A percentile compares a stretch with the other conserved stretches of the same genome.
Evolutionary conservation across 2,329 filamentous ascomycete species (phyloP).

Genomic region (Talaromyces islandicus): DNA sequence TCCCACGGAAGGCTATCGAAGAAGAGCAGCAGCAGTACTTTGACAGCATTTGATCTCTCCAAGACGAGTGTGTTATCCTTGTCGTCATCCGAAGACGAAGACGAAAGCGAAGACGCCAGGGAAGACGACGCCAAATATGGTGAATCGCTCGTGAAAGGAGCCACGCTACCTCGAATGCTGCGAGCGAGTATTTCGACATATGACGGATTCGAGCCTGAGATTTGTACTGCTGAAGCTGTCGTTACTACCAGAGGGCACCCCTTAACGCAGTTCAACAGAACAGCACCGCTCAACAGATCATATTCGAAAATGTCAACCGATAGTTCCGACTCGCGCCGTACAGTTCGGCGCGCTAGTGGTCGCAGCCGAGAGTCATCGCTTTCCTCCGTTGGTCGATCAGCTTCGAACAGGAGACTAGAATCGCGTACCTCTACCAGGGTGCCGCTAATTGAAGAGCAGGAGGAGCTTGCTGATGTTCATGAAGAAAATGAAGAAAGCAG

Average conservation of each 20-base stretch:
- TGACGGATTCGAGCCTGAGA: constrained; percentile 36
- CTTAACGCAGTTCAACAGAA: constrained; percentile 23
- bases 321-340: constrained; percentile 16
- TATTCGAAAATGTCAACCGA: constrained; percentile 16
- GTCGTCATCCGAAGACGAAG: constrained; percentile 45
- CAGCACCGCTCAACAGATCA: constrained; percentile 18
- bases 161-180: constrained; percentile 10
- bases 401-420: constrained; percentile 17
- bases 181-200: constrained; percentile 37
- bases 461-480: constrained; percentile 11
- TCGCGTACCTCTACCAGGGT: constrained; percentile 25
- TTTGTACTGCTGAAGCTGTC: constrained; percentile 36
- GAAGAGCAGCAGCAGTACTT: constrained; percentile 32
- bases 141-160: constrained; percentile 9
- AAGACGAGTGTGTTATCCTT: constrained; percentile 43
- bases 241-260: constrained; percentile 24
- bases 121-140: constrained; percentile 9
- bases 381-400: constrained; percentile 23
- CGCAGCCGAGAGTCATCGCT: constrained; percentile 18
- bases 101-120: constrained; percentile 31
- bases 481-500: background rate
- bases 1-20: constrained; percentile 22
- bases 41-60: constrained; percentile 36
- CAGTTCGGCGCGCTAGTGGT: constrained; percentile 6
- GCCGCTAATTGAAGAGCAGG: constrained; percentile 30